A percentile compares a stretch with the other conserved stretches of the same genome.
phyloP scores from a whole-genome alignment of 1,284 basidiomycete genomes.

The Stygiomarasmius scandens region DNA sequence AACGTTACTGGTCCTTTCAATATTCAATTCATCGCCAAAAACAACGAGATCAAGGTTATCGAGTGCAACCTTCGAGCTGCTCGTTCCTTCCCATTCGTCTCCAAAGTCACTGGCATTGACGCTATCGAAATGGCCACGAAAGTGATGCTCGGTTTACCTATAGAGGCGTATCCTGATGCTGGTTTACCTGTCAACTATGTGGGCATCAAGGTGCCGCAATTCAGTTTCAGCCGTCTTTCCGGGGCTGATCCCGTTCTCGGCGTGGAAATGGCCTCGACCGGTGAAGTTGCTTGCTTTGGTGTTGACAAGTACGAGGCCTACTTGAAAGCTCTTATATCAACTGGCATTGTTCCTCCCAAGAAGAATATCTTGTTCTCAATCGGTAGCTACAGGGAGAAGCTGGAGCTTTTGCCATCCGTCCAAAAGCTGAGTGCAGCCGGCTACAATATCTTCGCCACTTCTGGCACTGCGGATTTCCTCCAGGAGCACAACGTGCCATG shows the following conservation, averaged over 20 bases:
- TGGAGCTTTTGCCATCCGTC: constrained; percentile 95
- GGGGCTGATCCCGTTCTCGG: constrained; percentile 98
- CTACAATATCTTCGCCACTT: constrained; percentile 96
- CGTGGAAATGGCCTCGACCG: constrained; percentile 99
- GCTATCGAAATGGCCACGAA: constrained; percentile 99
- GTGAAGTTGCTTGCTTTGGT: constrained; percentile 98
- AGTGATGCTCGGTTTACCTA: constrained; percentile 92
- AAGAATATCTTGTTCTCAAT: constrained; percentile 95
- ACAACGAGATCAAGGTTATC: constrained; percentile 99
- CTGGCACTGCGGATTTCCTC: constrained; percentile 96
- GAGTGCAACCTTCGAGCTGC: constrained; percentile 99
- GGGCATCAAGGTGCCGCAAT: constrained; percentile 98
- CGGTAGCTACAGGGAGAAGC: constrained; percentile 96
- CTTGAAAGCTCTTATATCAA: constrained; percentile 95
- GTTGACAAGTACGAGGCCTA: constrained; percentile 98
- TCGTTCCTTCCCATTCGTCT: constrained; percentile 98
- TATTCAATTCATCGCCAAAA: constrained; percentile 99
- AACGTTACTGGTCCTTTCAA: constrained; percentile 99
- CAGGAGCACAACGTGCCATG: constrained; percentile 83
- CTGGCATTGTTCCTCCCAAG: constrained; percentile 92
- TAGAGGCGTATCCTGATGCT: constrained; percentile 89
- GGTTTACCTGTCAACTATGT: constrained; percentile 92
- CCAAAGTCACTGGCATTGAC: constrained; percentile 96
- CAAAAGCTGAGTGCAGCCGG: constrained; percentile 94
- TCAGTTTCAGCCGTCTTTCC: constrained; percentile 94